Evolutionary conservation across 2,329 filamentous ascomycete species (phyloP), one percentile per base, ranked within the genome.

Genomic region (Colletotrichum aenigma): DNA sequence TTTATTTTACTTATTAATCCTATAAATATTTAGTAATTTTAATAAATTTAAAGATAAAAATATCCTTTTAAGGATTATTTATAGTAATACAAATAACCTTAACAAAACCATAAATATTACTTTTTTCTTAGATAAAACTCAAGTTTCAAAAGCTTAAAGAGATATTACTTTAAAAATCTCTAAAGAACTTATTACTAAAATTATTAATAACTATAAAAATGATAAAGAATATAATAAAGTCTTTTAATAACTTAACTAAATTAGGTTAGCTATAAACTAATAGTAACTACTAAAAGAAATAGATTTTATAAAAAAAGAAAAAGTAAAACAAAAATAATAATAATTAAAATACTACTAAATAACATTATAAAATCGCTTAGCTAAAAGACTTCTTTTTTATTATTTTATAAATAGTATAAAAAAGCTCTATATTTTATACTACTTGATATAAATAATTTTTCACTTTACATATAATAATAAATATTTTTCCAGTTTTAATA

Each of bases 51-150:
- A 36, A 6, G 3, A 36, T 4, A 36, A 36, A 36, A 5, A 15
- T 36, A 36, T 36, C 5, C 6, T 36, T 6, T 6, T 7, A 6
- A 3, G 15, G 13, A 36, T 36, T 7, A 36, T 4, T 15, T 36
- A 36, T 36, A 36, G 2, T 6, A 15, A 36, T 15, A 15, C 2
- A 1, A 6, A 7, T 3, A 5, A 15, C 10, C 10, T 0, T 21
- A 52, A 52, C 9, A 52, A n/a, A 2, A n/a, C 21, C 2, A 7
- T 21, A 12, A 52, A 52, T 24, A 3, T 21, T 24, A 24, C 3
- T 36, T 15, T 7, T 2, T 36, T 15, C 5, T 15, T 36, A 15
- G 15, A 15, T 15, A 36, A 36, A 6, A 15, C 12, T 36, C 4
- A 32, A n/a, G 2, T 4, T n/a, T 21, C 5, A n/a, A n/a, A n/a